A percentile compares a stretch with the other conserved stretches of the same genome.
phyloP scores from a whole-genome alignment of 2,329 filamentous ascomycete species.

The Phaeosphaeriaceae sp. region DNA sequence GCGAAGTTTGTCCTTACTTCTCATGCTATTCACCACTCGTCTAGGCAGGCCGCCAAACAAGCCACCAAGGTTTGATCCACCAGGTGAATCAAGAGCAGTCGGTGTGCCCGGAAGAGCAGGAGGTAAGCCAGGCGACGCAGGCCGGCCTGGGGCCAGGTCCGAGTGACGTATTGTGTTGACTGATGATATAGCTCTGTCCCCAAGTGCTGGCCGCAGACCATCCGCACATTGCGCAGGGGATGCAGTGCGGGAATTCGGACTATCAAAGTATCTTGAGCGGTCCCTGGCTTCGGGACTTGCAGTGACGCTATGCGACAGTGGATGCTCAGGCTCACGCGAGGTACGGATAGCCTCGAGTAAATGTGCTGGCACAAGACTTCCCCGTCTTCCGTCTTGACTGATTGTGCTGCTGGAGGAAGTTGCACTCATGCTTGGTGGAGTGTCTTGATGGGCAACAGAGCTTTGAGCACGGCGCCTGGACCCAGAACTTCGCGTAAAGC shows the following conservation, averaged over 20 bases:
- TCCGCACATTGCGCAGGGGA: conserved; percentile 46
- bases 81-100: conserved; percentile 51
- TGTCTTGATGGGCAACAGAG: conserved; percentile 61
- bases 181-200: conserved; percentile 54
- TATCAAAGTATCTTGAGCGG: conserved; percentile 43
- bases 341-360: conserved; percentile 59
- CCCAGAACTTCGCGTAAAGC: conserved; percentile 38
- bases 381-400: conserved; percentile 62
- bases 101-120: conserved; percentile 55
- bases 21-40: conserved; percentile 55
- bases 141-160: conserved; percentile 40
- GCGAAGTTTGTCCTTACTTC: conserved; percentile 48
- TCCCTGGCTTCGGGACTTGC: conserved; percentile 67
- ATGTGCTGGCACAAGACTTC: conserved; percentile 67
- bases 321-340: conserved; percentile 68
- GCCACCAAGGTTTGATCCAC: conserved; percentile 51
- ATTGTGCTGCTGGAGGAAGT: conserved; percentile 63
- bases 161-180: conserved; percentile 54
- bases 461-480: conserved; percentile 64
- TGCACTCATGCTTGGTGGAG: conserved; percentile 60
- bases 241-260: conserved; percentile 48
- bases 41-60: conserved; percentile 56
- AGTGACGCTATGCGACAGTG: conserved; percentile 75
- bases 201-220: conserved; percentile 34
- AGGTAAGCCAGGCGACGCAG: conserved; percentile 49